Evolutionary conservation across 139 green algal genomes (phyloP), one percentile per base, ranked within the genome.

Genomic region (Chlamydomonas sp.): DNA sequence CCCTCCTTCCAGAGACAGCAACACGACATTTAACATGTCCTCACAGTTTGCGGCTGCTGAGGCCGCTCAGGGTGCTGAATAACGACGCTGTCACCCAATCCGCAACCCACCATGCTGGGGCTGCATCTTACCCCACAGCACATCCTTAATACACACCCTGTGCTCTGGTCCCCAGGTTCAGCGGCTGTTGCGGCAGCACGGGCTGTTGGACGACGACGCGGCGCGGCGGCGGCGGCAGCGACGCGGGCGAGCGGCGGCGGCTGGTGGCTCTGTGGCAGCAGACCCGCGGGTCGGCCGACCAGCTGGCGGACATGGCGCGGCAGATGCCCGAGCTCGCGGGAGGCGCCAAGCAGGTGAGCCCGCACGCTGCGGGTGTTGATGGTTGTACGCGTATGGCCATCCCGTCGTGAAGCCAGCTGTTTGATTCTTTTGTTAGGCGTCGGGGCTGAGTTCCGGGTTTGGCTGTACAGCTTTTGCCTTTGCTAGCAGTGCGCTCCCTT

Each of bases 331-430:
- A 89, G 58, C 76, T 83, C 58, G 57, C 0, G 58, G 90, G 90
- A 0, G 86, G 89, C 0, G 83, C 77, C 2, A 86, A 90, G 86
- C 88, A 93, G 83, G 89, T 92, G 76, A 3, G 77, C 31, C 31
- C 31, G 31, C 31, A 49, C 31, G 31, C 31, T 49, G 31, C 31
- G 31, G 49, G 7, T 6, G 66, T 31, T 78, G 20, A 66, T 17
- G 31, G 17, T 15, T 63, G 76, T 15, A 18, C 63, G 18, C n/a
- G 63, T 63, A 57, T 63, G 76, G 76, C 58, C 79, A 49, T 49
- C 31, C 31, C 31, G 31, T 49, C 31, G 31, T 49, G 31, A 49
- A 49, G 31, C 31, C 31, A 49, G 31, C 31, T 49, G 31, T 49
- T 49, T 49, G 31, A 49, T 49, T 49, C 31, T 49, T 49, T 49